Base-by-base conservation (phyloP, 2,329 filamentous ascomycete genomes). In the Daldinia sp. region DNA sequence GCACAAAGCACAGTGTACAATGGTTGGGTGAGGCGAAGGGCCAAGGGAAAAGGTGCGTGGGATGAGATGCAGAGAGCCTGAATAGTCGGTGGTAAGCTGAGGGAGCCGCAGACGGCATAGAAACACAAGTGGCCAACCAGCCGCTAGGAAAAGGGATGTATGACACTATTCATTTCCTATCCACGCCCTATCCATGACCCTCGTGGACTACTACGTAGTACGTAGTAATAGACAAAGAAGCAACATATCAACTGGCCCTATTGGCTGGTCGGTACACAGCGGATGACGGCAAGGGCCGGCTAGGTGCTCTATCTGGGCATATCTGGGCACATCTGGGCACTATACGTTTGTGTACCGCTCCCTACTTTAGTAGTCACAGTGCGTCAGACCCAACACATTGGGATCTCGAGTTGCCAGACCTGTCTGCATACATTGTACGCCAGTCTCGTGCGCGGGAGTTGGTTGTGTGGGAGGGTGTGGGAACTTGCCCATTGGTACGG, bases 321-420 rank as follows among this genome's bases (percentile, higher is more conserved):
- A 51, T 51, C 26, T 33, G 46, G 28, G 3, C 26, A 18, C 46
- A 51, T 51, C 26, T 33, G 46, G 28, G 1, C 26, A 33, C 46
- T 26, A 51, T 18, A 51, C 46, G 33, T 30, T 15, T 51, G 26
- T 51, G 68, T 63, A 60, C 60, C 68, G 54, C 63, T 71, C 53
- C 55, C 66, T 72, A 68, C 67, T 63, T 62, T 68, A 58, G 67
- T 66, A 55, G 71, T 73, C 74, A 77, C 75, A 77, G 75, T 77
- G 75, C 74, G 75, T 73, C 71, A 67, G 75, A 70, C 70, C 75
- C 75, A 73, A 71, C 63, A 69, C 69, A 67, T 74, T 72, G 75
- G 75, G 65, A 71, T 69, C 41, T 35, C 56, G 35, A 60, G 46
- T 55, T 69, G n/a, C 66, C 41, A 64, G 63, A 53, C 57, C 62